Evolutionary conservation across 805 yeast genomes (phyloP).

Genomic region (Yarrowia sp.): DNA sequence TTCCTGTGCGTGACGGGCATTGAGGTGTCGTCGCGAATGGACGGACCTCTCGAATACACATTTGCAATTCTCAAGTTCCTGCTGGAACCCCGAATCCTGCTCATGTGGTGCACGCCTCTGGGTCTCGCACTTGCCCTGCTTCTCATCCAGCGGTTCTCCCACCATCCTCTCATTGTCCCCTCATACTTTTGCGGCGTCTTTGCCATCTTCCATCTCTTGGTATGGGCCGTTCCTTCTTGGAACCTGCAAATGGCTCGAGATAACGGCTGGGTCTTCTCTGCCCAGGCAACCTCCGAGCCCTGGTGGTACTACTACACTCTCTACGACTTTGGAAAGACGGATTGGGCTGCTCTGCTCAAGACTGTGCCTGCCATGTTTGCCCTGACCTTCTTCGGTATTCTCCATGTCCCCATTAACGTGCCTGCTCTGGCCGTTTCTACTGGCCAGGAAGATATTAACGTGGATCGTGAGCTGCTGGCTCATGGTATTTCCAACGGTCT

Average conservation of each 20-base stretch:
- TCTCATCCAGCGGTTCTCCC: conserved; percentile 64
- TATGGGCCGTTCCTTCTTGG: conserved; percentile 71
- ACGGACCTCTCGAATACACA: conserved; percentile 73
- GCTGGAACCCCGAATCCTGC: conserved; percentile 52
- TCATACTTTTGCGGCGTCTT: conserved; percentile 77
- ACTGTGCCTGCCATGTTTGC: conserved; percentile 95
- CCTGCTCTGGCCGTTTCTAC: conserved; percentile 95
- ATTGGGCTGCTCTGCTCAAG: conserved; percentile 70
- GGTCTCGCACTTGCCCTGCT: conserved; percentile 66
- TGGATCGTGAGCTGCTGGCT: conserved; percentile 90
- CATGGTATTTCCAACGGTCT: conserved; percentile 91
- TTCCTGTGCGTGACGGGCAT: conserved; percentile 88
- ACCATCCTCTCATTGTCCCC: conserved; percentile 80
- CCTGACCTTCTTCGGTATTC: conserved; percentile 89
- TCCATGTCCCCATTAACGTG: conserved; percentile 97
- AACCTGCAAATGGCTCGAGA: conserved; percentile 66
- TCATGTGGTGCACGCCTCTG: conserved; percentile 77
- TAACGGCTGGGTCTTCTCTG: conserved; percentile 83
- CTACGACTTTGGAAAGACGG: conserved; percentile 73
- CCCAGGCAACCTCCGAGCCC: conserved; percentile 69
- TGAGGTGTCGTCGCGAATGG: conserved; percentile 85
- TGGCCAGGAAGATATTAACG: conserved; percentile 79
- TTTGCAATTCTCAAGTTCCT: conserved; percentile 53
- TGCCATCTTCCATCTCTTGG: conserved; percentile 68
- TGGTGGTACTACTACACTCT: conserved; percentile 87